Percentiles rank a stretch among this genome's conserved stretches.
Conservation (phyloP, 192 early-diverging fungal genomes). For the Polychytrium aggregatum region DNA sequence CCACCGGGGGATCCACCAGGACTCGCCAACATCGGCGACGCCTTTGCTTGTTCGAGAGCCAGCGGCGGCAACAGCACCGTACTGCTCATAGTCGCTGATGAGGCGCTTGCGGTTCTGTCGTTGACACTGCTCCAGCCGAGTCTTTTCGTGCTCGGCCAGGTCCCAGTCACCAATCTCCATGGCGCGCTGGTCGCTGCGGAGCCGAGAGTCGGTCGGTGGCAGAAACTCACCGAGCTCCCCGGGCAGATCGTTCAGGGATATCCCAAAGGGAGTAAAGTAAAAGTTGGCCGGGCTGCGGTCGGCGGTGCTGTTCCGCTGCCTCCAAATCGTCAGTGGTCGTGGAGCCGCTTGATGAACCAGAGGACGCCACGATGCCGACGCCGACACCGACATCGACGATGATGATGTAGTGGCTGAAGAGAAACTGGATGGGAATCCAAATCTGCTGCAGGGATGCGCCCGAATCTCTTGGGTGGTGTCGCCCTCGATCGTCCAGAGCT, state of each 20-base stretch:
- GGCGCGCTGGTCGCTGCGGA: slow-evolving; percentile 73
- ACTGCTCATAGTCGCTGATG: slow-evolving; percentile 39
- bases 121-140: slow-evolving; percentile 65
- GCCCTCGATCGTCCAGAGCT: no score
- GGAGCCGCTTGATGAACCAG: no score
- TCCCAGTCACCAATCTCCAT: slow-evolving; percentile 80
- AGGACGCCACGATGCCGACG: slow-evolving; percentile 11
- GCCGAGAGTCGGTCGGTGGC: slow-evolving; percentile 71
- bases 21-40: slow-evolving; percentile 22
- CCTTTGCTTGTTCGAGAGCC: no score
- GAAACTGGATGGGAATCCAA: no score
- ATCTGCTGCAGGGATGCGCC: no score
- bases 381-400: slow-evolving; percentile 5
- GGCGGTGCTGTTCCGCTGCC: neutral
- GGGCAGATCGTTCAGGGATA: slow-evolving; percentile 63
- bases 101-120: slow-evolving; percentile 44
- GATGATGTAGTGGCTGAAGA: no score
- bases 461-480: no score
- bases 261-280: slow-evolving; percentile 66
- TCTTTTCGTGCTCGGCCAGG: slow-evolving; percentile 60
- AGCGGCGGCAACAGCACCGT: neutral
- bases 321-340: slow-evolving; percentile 13
- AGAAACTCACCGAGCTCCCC: slow-evolving; percentile 42
- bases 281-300: slow-evolving; percentile 28
- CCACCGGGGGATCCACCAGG: slow-evolving; percentile 65